Base-by-base conservation (phyloP, 805 yeast species). In the Wickerhamomyces alni region DNA sequence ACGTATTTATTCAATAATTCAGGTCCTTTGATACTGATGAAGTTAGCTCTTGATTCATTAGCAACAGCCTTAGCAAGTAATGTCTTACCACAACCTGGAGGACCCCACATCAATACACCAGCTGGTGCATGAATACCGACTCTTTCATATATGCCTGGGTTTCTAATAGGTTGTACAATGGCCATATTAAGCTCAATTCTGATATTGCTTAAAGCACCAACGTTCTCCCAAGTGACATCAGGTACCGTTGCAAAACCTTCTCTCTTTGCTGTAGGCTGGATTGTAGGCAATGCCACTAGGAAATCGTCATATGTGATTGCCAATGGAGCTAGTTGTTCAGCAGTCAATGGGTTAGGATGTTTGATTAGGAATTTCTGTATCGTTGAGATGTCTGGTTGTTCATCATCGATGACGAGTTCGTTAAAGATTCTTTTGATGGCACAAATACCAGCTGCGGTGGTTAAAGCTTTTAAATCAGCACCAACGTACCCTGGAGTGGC, bases 211-310 rank as follows among this genome's bases (percentile, higher is more conserved):
- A 93, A 69, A 0, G 98, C 99, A 46, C 99, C 99, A 27, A 93
- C 95, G 56, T 82, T 84, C 6, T 81, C 75, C 99, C 99, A 93
- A 7, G 95, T 80, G 3, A 93, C 96, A 58, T 93, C 98, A 0
- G 99, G 99, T 11, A 93, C 94, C 0, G 98, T 93, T 0, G 99
- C 97, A 63, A 93, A 93, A 1, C 99, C 99, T 69, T 93, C 99
- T 59, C 99, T 81, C 57, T 89, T 91, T 1, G 97, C 95, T 0
- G 97, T 87, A 10, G 99, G 99, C 64, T 93, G 99, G 33, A 93
- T 83, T 0, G 89, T 79, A 3, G 98, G 97, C 30, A 93, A 63
- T 1, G 98, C 98, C 10, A 75, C 69, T 27, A 84, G 47, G 57
- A 93, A 93, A 58, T 93, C 99, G 12, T 74, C 81, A 46, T 78